These are phyloP conservation scores for Rhodotorula sp. DNA, from an alignment of 1,284 basidiomycete genomes.

Conservation along the genomic window DNA sequence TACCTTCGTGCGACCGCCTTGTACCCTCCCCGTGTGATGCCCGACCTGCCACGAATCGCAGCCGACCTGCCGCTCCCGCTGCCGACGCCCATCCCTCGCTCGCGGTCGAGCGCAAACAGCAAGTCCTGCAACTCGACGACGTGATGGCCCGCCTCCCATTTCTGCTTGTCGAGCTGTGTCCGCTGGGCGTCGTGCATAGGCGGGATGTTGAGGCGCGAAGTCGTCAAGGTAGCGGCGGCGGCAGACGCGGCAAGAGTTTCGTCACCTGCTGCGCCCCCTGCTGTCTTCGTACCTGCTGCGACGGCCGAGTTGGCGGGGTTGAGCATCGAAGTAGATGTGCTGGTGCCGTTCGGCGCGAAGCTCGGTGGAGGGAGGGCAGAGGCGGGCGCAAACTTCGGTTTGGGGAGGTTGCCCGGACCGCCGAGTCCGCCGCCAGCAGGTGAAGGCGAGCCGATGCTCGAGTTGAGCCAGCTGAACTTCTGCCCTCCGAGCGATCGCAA, in stretches of 20 bases:
- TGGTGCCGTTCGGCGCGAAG: constrained; percentile 7
- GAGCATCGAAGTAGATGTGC: constrained; percentile 13
- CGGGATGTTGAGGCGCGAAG: constrained; percentile 24
- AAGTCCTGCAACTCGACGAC: constrained; percentile 43
- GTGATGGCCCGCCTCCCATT: constrained; percentile 37
- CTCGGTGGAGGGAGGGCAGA: constrained; percentile 29
- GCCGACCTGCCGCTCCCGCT: constrained; percentile 41
- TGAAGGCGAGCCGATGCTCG: constrained; percentile 44
- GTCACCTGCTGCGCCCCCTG: not conserved
- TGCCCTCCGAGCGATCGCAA: constrained; percentile 70
- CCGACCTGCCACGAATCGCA: constrained; percentile 40
- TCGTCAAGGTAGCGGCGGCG: constrained; percentile 6
- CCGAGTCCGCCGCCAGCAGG: constrained; percentile 3
- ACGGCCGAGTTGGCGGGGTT: constrained; percentile 16
- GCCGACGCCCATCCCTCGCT: constrained; percentile 45
- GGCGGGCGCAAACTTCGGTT: constrained; percentile 48
- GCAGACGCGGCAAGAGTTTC: not conserved
- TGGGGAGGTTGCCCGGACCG: constrained; percentile 51
- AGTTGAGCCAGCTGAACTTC: constrained; percentile 80
- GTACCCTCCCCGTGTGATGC: constrained; percentile 18
- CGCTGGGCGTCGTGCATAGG: constrained; percentile 36
- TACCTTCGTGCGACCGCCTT: not conserved
- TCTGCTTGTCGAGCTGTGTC: constrained; percentile 19
- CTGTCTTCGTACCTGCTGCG: not conserved
- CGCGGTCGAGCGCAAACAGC: constrained; percentile 45